phyloP scores from a whole-genome alignment of 163 green algal genomes.

The Coccomyxa subellipsoidea region DNA sequence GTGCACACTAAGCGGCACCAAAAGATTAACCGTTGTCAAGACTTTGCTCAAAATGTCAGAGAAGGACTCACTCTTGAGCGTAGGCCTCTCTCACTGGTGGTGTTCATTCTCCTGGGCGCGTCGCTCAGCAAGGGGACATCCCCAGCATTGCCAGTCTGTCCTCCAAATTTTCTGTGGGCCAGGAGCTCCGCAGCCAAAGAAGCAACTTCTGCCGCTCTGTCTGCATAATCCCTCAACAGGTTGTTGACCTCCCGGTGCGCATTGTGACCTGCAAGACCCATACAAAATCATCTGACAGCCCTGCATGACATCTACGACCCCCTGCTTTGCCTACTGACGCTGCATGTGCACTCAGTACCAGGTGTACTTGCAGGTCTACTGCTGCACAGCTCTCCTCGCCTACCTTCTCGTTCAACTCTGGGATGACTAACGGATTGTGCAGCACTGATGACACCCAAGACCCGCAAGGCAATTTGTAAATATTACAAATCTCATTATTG shows the following conservation, averaged over 20 bases:
- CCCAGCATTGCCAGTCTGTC: neutral
- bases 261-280: neutral
- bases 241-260: neutral
- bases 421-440: too few relatives aligned
- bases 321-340: too few relatives aligned
- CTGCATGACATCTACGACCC: too few relatives aligned
- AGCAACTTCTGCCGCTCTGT: neutral
- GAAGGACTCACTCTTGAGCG: neutral
- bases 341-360: too few relatives aligned
- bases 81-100: neutral
- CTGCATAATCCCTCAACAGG: neutral
- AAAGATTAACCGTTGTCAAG: neutral
- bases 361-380: too few relatives aligned
- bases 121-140: neutral
- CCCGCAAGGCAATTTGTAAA: too few relatives aligned
- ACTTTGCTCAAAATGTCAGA: neutral
- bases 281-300: neutral
- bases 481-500: too few relatives aligned
- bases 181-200: neutral
- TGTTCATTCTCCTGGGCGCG: neutral
- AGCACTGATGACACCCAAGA: too few relatives aligned
- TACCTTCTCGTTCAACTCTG: too few relatives aligned
- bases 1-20: neutral
- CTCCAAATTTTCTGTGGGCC: neutral
- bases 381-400: too few relatives aligned